These are phyloP conservation scores for Syncephalastrum monosporum DNA, from an alignment of 371 early-diverging fungal genomes.

Conservation along the genomic window DNA sequence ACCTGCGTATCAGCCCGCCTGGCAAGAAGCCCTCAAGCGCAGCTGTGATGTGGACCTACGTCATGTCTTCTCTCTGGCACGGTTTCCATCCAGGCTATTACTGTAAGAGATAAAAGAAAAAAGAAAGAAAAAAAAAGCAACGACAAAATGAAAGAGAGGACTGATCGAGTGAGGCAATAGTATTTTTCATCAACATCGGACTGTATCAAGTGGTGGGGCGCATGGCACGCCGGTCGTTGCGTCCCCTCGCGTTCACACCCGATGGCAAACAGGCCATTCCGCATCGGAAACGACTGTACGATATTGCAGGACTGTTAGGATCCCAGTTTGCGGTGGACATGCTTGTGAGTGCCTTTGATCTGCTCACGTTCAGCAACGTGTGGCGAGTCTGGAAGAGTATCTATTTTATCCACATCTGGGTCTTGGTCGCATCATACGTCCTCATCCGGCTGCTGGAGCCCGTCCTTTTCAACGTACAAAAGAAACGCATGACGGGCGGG, in stretches of 20 bases:
- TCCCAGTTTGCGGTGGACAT: constrained; percentile 71
- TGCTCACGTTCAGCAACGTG: constrained; percentile 43
- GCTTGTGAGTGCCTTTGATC: constrained; percentile 68
- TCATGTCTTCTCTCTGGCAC: constrained; percentile 90
- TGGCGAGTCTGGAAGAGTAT: constrained; percentile 58
- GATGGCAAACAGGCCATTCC: constrained; percentile 29
- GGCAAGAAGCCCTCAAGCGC: constrained; percentile 53
- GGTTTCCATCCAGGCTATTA: constrained; percentile 92
- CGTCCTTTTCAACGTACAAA: constrained; percentile 15
- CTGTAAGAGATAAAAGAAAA: constrained; percentile 42
- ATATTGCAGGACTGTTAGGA: constrained; percentile 61
- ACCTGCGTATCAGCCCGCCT: constrained; percentile 60
- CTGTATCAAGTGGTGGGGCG: constrained; percentile 26
- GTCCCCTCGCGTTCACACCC: constrained; percentile 61
- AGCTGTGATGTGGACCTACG: constrained; percentile 69
- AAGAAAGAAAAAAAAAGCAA: constrained; percentile 9
- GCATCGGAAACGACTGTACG: constrained; percentile 53
- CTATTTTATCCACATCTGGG: constrained; percentile 52
- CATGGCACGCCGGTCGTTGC: constrained; percentile 63
- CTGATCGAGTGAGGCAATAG: constrained; percentile 7
- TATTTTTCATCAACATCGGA: constrained; percentile 27
- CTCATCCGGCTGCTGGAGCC: constrained; percentile 15
- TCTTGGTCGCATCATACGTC: constrained; percentile 29
- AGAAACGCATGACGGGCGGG: constrained; percentile 6
- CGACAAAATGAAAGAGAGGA: background rate